Evolutionary conservation across 768 basidiomycete species (phyloP).

Genomic region (Boletus pseudo-olivaceus): DNA sequence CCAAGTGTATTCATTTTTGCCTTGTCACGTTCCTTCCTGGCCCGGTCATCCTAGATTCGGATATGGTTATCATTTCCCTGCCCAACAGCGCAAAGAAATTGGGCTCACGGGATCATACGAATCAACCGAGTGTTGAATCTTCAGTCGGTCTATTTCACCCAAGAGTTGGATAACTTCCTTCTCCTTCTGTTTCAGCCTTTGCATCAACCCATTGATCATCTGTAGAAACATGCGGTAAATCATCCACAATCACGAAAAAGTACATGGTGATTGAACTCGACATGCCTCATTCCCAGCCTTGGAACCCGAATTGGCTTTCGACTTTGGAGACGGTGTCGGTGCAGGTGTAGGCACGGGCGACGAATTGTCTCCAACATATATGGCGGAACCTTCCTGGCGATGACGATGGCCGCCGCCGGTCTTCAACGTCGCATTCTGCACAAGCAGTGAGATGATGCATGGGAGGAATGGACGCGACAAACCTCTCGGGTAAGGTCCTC

Average conservation of each 20-base stretch:
- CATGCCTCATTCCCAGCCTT: conserved; percentile 58
- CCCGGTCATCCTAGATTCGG: conserved; percentile 60
- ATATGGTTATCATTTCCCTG: background rate
- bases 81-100: background rate
- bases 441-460: background rate
- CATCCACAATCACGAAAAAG: background rate
- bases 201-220: conserved; percentile 71
- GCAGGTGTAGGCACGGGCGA: background rate
- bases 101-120: conserved; percentile 54
- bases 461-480: conserved; percentile 6
- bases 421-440: conserved; percentile 9
- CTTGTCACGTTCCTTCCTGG: conserved; percentile 72
- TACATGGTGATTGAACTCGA: background rate
- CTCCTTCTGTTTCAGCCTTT: conserved; percentile 80
- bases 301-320: conserved; percentile 39
- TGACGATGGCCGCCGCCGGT: background rate
- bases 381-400: conserved; percentile 15
- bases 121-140: conserved; percentile 54
- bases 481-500: conserved; percentile 70
- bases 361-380: conserved; percentile 12
- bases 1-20: conserved; percentile 66
- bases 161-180: conserved; percentile 76
- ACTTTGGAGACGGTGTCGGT: conserved; percentile 18
- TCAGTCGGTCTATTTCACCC: conserved; percentile 63
- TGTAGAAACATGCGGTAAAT: conserved; percentile 19